A percentile compares a stretch with the other conserved stretches of the same genome.
These are phyloP conservation scores for Ophiocordyceps polyrhachis-furcata DNA, from an alignment of 2,329 filamentous ascomycete genomes.

Conservation along the genomic window DNA sequence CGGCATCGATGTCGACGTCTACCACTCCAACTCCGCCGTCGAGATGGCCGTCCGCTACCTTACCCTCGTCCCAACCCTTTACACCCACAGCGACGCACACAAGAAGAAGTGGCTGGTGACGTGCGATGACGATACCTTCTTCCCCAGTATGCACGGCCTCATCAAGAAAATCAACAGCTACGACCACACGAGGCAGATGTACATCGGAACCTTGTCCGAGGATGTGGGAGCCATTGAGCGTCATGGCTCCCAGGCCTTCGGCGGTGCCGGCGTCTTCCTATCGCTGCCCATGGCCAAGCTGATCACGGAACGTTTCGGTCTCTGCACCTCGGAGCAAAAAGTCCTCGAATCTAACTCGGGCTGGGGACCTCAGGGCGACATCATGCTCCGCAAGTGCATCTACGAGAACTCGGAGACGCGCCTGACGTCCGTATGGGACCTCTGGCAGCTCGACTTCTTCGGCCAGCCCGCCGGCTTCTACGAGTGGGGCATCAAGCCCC, in stretches of 20 bases:
- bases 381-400: constrained; percentile 42
- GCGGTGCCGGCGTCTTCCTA: constrained; percentile 44
- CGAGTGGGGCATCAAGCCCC: constrained; percentile 39
- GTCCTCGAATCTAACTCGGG: constrained; percentile 35
- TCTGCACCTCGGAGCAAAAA: constrained; percentile 30
- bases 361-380: constrained; percentile 42
- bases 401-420: constrained; percentile 41
- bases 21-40: constrained; percentile 27
- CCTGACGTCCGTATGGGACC: constrained; percentile 35
- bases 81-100: constrained; percentile 27
- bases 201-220: constrained; percentile 43
- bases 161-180: constrained; percentile 30
- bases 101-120: constrained; percentile 40
- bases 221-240: constrained; percentile 39
- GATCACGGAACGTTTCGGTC: constrained; percentile 24
- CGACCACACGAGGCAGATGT: constrained; percentile 32
- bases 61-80: constrained; percentile 33
- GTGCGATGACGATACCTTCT: constrained; percentile 49
- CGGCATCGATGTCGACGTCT: constrained; percentile 39
- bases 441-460: constrained; percentile 43
- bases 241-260: constrained; percentile 45
- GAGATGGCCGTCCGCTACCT: constrained; percentile 42
- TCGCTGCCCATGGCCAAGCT: constrained; percentile 29
- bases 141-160: constrained; percentile 37
- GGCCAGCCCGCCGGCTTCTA: constrained; percentile 45